Evolutionary conservation across 805 yeast species (phyloP).

Genomic region (Lipomyces spencermartinsiae): DNA sequence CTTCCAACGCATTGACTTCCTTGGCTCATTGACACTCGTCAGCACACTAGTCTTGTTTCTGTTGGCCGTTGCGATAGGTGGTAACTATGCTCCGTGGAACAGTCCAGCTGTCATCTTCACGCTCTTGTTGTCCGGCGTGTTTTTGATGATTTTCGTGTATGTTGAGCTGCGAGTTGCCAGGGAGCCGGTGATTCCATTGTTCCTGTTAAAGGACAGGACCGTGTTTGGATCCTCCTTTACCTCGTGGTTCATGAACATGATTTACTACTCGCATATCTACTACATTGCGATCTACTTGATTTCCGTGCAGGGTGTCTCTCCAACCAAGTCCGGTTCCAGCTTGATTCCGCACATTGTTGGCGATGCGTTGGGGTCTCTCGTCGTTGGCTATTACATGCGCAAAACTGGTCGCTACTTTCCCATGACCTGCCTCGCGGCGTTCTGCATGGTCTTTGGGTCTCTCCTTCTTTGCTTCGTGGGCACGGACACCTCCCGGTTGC

Average conservation of each 20-base stretch:
- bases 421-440: slow-evolving; percentile 35
- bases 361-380: slow-evolving; percentile 68
- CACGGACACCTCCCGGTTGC: slow-evolving; percentile 18
- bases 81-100: slow-evolving; percentile 57
- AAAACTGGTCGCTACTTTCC: slow-evolving; percentile 56
- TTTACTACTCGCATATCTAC: slow-evolving; percentile 64
- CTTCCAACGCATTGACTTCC: slow-evolving; percentile 65
- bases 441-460: slow-evolving; percentile 22
- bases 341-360: slow-evolving; percentile 63
- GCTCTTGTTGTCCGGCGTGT: slow-evolving; percentile 46
- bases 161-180: slow-evolving; percentile 58
- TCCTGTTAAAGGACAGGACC: slow-evolving; percentile 61
- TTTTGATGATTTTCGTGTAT: slow-evolving; percentile 53
- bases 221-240: slow-evolving; percentile 69
- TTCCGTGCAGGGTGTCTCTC: slow-evolving; percentile 57
- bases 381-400: slow-evolving; percentile 70
- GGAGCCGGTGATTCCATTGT: slow-evolving; percentile 73
- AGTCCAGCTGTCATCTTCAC: slow-evolving; percentile 51
- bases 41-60: slow-evolving; percentile 61
- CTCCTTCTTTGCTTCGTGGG: slow-evolving; percentile 27
- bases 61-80: slow-evolving; percentile 71
- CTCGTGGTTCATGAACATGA: slow-evolving; percentile 76
- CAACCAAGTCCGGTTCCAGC: slow-evolving; percentile 64
- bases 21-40: slow-evolving; percentile 67
- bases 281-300: slow-evolving; percentile 74